A percentile compares a stretch with the other conserved stretches of the same genome.
phyloP scores from a whole-genome alignment of 2,329 filamentous ascomycete species.

The Paecilomyces fulvus region DNA sequence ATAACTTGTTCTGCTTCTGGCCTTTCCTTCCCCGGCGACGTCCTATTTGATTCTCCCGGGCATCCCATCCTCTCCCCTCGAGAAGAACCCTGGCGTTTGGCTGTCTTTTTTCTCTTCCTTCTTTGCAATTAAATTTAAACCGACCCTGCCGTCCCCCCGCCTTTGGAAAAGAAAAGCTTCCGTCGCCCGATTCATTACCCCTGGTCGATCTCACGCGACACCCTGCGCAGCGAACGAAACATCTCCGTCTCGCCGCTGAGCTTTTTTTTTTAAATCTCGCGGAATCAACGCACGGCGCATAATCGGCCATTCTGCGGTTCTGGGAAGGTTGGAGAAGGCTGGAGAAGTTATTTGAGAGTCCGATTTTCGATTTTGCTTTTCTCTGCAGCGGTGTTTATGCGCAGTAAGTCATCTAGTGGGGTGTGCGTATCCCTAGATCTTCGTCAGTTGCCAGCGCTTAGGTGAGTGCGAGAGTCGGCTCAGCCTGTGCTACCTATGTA shows the following conservation, averaged over 20 bases:
- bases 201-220: not conserved
- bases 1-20: not conserved
- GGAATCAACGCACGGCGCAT: not conserved
- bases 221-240: not conserved
- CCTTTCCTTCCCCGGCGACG: not conserved
- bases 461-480: not conserved
- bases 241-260: not conserved
- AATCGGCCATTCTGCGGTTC: not conserved
- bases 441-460: not conserved
- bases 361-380: not conserved
- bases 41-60: not conserved
- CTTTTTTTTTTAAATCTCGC: not conserved
- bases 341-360: not conserved
- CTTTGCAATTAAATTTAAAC: no score
- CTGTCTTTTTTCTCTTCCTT: no score
- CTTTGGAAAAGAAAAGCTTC: not conserved
- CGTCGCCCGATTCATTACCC: not conserved
- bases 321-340: not conserved
- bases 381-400: not conserved
- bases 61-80: not conserved
- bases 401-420: not conserved
- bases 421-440: not conserved
- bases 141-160: not conserved
- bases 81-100: not conserved
- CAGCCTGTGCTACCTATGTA: not conserved